Conservation (phyloP, 176 grass and related monocot species). For the Microstegium vimineum region DNA sequence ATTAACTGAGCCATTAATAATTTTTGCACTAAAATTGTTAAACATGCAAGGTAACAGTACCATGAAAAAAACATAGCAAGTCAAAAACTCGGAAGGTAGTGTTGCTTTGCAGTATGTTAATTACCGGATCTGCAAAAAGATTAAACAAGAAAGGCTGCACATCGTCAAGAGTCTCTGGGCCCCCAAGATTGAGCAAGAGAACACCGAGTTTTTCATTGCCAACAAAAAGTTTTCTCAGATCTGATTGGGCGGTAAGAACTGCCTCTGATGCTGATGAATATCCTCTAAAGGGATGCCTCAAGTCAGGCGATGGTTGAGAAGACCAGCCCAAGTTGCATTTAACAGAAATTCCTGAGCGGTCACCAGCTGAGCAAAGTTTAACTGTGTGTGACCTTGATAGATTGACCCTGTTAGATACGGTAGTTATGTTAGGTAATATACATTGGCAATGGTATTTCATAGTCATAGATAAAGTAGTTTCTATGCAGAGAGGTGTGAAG, state of each 20-base stretch:
- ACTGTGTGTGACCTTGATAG: conserved; percentile 41
- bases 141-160: conserved; percentile 98
- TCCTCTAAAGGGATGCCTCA: conserved; percentile 39
- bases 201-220: conserved; percentile 84
- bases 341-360: conserved; percentile 32
- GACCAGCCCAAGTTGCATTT: conserved; percentile 41
- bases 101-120: conserved; percentile 22
- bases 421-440: not conserved
- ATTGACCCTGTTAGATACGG: conserved; percentile 34
- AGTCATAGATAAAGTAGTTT: not conserved
- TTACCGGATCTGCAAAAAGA: conserved; percentile 97
- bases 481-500: not conserved
- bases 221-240: conserved; percentile 50
- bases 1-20: not conserved
- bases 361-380: conserved; percentile 36
- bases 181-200: conserved; percentile 94
- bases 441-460: not conserved
- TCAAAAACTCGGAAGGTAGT: not conserved
- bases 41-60: not conserved
- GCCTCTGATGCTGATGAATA: conserved; percentile 74
- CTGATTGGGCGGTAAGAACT: conserved; percentile 58
- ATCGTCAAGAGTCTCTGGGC: conserved; percentile 94
- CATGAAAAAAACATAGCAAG: conserved; percentile 2
- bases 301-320: conserved; percentile 28
- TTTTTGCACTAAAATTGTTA: not conserved